phyloP scores from a whole-genome alignment of 1,284 basidiomycete species.

The Naganishia sp. region DNA sequence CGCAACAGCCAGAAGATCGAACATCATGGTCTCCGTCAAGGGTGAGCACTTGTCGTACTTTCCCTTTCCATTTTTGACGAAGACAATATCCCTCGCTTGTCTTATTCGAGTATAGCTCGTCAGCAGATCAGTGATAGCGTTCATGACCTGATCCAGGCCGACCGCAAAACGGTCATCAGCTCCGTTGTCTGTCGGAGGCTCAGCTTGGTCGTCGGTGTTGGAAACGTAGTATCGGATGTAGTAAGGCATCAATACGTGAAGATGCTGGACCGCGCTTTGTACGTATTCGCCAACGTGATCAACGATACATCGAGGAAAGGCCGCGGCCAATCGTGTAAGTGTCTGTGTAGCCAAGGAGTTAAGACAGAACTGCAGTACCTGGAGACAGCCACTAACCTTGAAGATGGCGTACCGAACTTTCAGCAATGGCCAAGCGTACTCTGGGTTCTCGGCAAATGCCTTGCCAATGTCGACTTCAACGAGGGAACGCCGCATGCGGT shows the following conservation, averaged over 20 bases:
- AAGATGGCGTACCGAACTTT: constrained; percentile 75
- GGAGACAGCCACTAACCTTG: constrained; percentile 59
- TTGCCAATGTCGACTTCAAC: constrained; percentile 61
- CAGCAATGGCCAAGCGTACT: constrained; percentile 55
- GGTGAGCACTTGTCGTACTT: constrained; percentile 50
- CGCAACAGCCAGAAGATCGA: constrained; percentile 67
- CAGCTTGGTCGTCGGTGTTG: constrained; percentile 52
- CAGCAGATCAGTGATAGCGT: constrained; percentile 63
- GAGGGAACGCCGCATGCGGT: constrained; percentile 78
- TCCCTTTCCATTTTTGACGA: constrained; percentile 39
- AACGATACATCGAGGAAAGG: constrained; percentile 69
- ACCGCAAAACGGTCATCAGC: constrained; percentile 62
- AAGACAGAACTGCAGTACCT: background rate
- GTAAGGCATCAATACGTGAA: constrained; percentile 65
- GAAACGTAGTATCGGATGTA: constrained; percentile 70
- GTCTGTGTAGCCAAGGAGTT: constrained; percentile 58
- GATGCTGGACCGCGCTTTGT: constrained; percentile 64
- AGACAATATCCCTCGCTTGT: constrained; percentile 22
- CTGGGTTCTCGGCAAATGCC: constrained; percentile 71
- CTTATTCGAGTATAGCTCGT: constrained; percentile 44
- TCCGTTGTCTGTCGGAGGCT: constrained; percentile 66
- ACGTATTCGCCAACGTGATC: constrained; percentile 66
- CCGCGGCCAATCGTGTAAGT: constrained; percentile 69
- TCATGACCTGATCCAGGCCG: constrained; percentile 23
- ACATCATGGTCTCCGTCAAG: constrained; percentile 60